These are phyloP conservation scores for Phytophthora palmivora DNA, from an alignment of 352 stramenopile genomes.

Conservation along the genomic window DNA sequence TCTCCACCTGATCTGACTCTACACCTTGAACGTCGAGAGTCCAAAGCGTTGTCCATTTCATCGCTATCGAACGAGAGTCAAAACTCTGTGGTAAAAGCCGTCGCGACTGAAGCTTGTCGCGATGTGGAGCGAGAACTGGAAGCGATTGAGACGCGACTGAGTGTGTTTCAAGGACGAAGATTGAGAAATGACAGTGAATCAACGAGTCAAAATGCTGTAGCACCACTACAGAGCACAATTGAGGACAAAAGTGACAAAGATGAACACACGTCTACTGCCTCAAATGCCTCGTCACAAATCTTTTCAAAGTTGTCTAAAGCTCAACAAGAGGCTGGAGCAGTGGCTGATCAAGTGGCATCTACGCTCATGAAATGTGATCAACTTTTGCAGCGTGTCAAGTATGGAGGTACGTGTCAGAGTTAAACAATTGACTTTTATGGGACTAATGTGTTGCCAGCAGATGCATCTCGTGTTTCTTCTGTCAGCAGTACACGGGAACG, in stretches of 20 bases:
- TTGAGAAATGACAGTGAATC: conserved; percentile 13
- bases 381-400: conserved; percentile 47
- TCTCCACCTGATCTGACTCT: conserved; percentile 4
- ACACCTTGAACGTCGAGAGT: conserved; percentile 10
- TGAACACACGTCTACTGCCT: no score
- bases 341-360: conserved; percentile 62
- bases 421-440: background rate
- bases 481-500: conserved; percentile 27
- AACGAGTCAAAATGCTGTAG: background rate
- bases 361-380: conserved; percentile 61
- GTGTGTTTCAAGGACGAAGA: conserved; percentile 31
- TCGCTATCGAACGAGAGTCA: conserved; percentile 33
- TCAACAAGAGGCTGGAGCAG: conserved; percentile 46
- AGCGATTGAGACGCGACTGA: conserved; percentile 47
- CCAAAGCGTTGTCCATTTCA: conserved; percentile 38
- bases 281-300: conserved; percentile 11
- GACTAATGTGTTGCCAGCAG: conserved; percentile 13
- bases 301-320: conserved; percentile 27
- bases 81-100: background rate
- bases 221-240: conserved; percentile 10
- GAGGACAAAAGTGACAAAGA: conserved; percentile 4
- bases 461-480: conserved; percentile 30
- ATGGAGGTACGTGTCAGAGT: conserved; percentile 24
- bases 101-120: conserved; percentile 39
- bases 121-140: conserved; percentile 56